A percentile compares a stretch with the other conserved stretches of the same genome.
Evolutionary conservation across 768 basidiomycete genomes (phyloP).

Genomic region (Phaffia australis): DNA sequence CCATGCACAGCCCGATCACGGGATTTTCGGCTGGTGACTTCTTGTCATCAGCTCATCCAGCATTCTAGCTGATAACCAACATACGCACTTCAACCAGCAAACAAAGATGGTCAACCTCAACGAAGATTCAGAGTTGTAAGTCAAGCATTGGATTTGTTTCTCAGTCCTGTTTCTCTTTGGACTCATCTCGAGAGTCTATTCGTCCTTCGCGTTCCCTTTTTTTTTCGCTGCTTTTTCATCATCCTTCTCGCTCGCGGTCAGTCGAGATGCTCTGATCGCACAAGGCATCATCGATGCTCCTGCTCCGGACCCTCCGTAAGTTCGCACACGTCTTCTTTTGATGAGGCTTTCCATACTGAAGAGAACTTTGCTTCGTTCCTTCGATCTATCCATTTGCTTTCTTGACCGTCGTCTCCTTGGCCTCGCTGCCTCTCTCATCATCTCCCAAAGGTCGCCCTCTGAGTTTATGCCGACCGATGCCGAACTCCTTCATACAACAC

Average conservation of each 20-base stretch:
- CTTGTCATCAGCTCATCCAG: no score
- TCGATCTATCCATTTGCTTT: background rate
- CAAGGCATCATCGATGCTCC: constrained; percentile 58
- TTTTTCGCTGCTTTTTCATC: background rate
- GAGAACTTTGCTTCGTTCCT: background rate
- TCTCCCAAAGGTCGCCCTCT: constrained; percentile 52
- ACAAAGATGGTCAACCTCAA: constrained; percentile 48
- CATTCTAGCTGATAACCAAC: no score
- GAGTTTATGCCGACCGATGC: constrained; percentile 57
- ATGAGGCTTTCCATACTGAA: background rate
- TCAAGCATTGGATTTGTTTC: no score
- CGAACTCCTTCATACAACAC: constrained; percentile 33
- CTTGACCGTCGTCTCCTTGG: no score
- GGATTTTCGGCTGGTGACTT: no score
- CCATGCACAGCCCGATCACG: no score
- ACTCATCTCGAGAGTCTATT: background rate
- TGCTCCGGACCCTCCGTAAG: background rate
- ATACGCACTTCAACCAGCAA: no score
- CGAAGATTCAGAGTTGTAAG: constrained; percentile 96
- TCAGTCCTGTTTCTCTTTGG: background rate
- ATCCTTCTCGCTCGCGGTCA: constrained; percentile 37
- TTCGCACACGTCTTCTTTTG: background rate
- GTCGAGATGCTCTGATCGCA: constrained; percentile 86
- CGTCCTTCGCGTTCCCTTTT: constrained; percentile 1
- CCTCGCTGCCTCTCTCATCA: background rate